phyloP scores from a whole-genome alignment of 1,284 basidiomycete genomes.

The Phlebopus sp. region DNA sequence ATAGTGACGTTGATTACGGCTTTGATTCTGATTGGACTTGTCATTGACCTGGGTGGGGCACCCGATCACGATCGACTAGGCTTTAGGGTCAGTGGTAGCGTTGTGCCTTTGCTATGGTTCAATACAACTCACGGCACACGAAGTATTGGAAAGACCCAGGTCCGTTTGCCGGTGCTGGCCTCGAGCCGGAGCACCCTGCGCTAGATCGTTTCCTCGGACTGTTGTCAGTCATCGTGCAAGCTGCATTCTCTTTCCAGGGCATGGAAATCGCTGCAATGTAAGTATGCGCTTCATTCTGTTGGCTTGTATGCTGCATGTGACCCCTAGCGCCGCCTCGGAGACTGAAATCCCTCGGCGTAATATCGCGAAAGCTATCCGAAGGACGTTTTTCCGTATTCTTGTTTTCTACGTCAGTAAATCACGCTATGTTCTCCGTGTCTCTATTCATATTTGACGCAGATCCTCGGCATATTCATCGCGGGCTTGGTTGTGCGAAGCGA shows the following conservation, averaged over 20 bases:
- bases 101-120: constrained; percentile 44
- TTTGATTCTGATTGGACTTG: constrained; percentile 52
- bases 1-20: constrained; percentile 50
- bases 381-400: constrained; percentile 78
- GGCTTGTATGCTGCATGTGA: constrained; percentile 11
- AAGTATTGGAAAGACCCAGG: constrained; percentile 49
- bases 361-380: constrained; percentile 73
- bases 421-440: background rate
- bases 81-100: constrained; percentile 36
- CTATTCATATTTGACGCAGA: constrained; percentile 33
- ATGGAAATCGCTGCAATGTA: constrained; percentile 80
- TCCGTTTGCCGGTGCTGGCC: constrained; percentile 35
- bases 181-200: constrained; percentile 32
- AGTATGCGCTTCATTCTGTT: constrained; percentile 28
- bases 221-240: constrained; percentile 67
- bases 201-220: constrained; percentile 57
- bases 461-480: constrained; percentile 68
- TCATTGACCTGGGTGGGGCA: constrained; percentile 52
- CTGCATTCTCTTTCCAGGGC: constrained; percentile 81
- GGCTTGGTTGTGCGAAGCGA: constrained; percentile 77
- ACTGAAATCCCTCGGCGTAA: constrained; percentile 74
- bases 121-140: constrained; percentile 55
- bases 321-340: constrained; percentile 62
- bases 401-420: constrained; percentile 59
- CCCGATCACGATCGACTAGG: constrained; percentile 42